Conservation (phyloP, 208 protist species). For the Trypanosoma brucei region DNA sequence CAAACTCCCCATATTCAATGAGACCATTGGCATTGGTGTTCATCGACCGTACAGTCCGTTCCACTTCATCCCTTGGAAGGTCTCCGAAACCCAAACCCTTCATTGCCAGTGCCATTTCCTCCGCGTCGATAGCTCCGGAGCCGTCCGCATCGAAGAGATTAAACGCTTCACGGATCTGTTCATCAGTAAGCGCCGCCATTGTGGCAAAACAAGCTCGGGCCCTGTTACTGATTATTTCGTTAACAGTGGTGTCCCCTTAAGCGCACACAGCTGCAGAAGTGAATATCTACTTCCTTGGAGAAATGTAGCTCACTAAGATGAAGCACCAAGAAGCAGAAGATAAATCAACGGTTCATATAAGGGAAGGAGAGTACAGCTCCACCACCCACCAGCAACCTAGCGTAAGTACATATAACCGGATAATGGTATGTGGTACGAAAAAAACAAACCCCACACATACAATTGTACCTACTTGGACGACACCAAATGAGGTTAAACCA, state of each 20-base stretch:
- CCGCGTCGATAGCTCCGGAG: slow-evolving; percentile 87
- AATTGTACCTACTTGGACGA: too few relatives aligned
- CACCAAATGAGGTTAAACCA: too few relatives aligned
- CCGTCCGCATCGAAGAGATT: slow-evolving; percentile 97
- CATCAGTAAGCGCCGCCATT: slow-evolving; percentile 67
- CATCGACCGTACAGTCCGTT: slow-evolving; percentile 86
- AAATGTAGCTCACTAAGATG: too few relatives aligned
- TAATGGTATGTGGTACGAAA: too few relatives aligned
- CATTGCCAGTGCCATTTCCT: slow-evolving; percentile 95
- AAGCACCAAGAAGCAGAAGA: background rate
- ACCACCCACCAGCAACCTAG: too few relatives aligned
- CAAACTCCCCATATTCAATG: slow-evolving; percentile 89
- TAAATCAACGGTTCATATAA: slow-evolving; percentile 4
- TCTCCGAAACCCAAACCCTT: slow-evolving; percentile 94
- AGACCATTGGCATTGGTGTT: slow-evolving; percentile 84
- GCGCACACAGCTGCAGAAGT: background rate
- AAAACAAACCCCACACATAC: too few relatives aligned
- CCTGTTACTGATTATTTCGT: background rate
- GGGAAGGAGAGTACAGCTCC: too few relatives aligned
- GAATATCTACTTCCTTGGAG: too few relatives aligned
- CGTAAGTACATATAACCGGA: too few relatives aligned
- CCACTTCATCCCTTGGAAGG: slow-evolving; percentile 89
- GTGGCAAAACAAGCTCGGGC: background rate
- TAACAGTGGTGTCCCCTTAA: background rate
- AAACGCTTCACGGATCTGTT: slow-evolving; percentile 95